Conservation (phyloP, 139 green algal species). For the Micractinium sp. region DNA sequence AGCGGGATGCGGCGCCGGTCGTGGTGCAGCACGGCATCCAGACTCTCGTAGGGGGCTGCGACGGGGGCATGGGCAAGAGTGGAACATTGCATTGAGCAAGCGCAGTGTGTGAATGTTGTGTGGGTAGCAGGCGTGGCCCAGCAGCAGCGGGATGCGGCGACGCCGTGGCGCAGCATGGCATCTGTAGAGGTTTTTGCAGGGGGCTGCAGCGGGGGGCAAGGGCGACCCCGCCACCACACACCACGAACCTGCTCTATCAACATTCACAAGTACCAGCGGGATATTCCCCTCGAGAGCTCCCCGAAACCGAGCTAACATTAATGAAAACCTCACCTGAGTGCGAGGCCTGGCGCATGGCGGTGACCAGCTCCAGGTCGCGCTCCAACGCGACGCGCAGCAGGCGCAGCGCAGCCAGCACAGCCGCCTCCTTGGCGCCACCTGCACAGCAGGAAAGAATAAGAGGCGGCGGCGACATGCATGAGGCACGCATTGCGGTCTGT, state of each 20-base stretch:
- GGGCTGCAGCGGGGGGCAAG: neutral
- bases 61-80: too few species aligned
- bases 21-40: conserved; percentile 55
- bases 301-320: too few species aligned
- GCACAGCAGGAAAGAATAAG: neutral
- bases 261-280: too few species aligned
- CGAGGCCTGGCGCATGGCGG: neutral
- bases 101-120: conserved; percentile 20
- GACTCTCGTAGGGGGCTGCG: conserved; percentile 44
- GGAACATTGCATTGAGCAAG: neutral
- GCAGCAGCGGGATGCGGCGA: conserved; percentile 53
- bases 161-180: conserved; percentile 41
- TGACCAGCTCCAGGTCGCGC: conserved; percentile 42
- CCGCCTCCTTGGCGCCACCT: conserved; percentile 48
- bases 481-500: too few species aligned
- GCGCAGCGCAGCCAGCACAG: conserved; percentile 61
- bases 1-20: conserved; percentile 50
- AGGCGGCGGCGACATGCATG: neutral
- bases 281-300: too few species aligned
- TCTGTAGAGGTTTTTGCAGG: conserved; percentile 56
- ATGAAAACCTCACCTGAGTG: conserved; percentile 8
- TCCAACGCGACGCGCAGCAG: conserved; percentile 64
- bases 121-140: conserved; percentile 75
- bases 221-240: too few species aligned
- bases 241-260: too few species aligned